Percentiles rank a stretch among this genome's conserved stretches.
Evolutionary conservation across 257 asterid species (phyloP).

Genomic region (Solanum lycopersicoides): DNA sequence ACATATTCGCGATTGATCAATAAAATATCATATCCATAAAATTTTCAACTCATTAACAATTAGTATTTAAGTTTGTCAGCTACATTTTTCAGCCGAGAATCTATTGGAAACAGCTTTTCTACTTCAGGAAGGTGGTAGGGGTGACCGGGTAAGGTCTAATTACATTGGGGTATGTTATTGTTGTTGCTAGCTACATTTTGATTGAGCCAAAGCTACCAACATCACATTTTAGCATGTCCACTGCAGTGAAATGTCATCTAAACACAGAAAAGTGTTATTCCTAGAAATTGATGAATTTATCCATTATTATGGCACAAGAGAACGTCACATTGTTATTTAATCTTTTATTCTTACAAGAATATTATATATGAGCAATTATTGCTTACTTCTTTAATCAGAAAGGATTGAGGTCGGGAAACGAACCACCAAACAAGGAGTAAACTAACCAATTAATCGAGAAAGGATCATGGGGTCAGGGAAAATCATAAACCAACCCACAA

Average conservation of each 20-base stretch:
- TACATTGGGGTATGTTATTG: background rate
- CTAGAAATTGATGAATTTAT: background rate
- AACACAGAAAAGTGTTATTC: background rate
- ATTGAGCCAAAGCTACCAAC: background rate
- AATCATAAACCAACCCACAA: background rate
- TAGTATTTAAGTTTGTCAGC: background rate
- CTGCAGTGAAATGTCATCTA: background rate
- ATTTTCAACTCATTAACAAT: background rate
- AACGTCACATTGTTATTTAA: background rate
- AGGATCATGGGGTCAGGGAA: background rate
- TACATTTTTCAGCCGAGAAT: background rate
- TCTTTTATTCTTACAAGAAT: background rate
- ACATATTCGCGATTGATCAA: background rate
- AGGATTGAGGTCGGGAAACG: background rate
- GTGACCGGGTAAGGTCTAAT: background rate
- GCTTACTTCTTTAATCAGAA: background rate
- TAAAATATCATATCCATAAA: background rate
- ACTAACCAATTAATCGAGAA: background rate
- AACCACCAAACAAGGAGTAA: background rate
- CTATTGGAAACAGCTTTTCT: background rate
- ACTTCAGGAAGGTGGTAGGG: background rate
- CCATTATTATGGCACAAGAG: background rate
- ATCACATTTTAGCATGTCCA: background rate
- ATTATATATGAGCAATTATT: background rate
- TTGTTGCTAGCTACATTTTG: background rate